phyloP scores from a whole-genome alignment of 1,284 basidiomycete species.

The Leccinum pachyderme region DNA sequence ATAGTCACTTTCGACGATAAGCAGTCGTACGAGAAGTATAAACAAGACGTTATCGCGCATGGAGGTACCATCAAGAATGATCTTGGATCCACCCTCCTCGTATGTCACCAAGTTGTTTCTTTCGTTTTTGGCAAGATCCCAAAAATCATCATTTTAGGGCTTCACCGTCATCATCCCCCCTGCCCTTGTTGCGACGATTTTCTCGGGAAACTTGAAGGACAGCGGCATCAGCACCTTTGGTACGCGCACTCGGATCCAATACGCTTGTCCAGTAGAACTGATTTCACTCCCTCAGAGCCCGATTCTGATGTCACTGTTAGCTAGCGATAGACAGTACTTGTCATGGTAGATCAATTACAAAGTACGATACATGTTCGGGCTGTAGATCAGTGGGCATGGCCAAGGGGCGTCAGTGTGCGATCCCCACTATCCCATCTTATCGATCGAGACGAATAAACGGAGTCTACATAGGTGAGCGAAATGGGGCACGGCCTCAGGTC shows the following conservation, averaged over 20 bases:
- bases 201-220: background rate
- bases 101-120: background rate
- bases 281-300: conserved; percentile 12
- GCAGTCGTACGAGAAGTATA: conserved; percentile 17
- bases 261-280: background rate
- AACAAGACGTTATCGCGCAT: background rate
- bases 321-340: background rate
- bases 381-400: background rate
- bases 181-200: background rate
- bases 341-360: background rate
- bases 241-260: background rate
- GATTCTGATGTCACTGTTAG: conserved; percentile 1
- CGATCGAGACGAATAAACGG: background rate
- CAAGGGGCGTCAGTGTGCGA: background rate
- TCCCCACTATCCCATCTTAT: background rate
- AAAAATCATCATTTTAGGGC: conserved; percentile 6
- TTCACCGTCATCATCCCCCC: conserved; percentile 18
- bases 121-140: background rate
- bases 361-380: background rate
- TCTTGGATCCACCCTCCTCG: conserved; percentile 2
- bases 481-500: conserved; percentile 43
- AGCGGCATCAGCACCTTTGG: conserved; percentile 16
- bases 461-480: background rate
- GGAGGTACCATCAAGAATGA: conserved; percentile 21
- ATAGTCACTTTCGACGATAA: conserved; percentile 15